Conservation (phyloP, 495 filamentous ascomycete genomes). For the Tuber borchii region DNA sequence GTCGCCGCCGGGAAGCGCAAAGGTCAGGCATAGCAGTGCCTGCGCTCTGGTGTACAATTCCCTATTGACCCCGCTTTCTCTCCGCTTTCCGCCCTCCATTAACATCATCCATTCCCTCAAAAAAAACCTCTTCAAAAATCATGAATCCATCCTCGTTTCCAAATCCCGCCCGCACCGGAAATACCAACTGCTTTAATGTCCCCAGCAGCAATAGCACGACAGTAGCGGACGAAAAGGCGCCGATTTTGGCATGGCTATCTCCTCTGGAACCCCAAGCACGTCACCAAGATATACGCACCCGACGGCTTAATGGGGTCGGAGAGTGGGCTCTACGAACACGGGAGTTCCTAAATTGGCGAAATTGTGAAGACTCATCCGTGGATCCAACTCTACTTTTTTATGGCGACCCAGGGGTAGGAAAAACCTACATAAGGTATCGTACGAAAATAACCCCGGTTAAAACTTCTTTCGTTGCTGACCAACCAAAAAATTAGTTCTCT, state of each 20-base stretch:
- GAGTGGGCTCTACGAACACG: neutral
- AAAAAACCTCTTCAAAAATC: neutral
- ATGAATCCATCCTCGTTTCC: neutral
- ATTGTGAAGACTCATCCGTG: constrained; percentile 5
- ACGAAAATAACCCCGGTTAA: neutral
- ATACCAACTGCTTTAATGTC: neutral
- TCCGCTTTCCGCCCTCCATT: neutral
- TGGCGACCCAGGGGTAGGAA: neutral
- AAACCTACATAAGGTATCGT: neutral
- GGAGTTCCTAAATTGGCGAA: neutral
- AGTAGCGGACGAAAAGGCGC: neutral
- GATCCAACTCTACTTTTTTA: neutral
- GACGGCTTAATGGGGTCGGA: neutral
- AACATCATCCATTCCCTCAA: neutral
- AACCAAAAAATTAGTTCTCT: neutral
- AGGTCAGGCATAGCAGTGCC: neutral
- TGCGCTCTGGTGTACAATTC: neutral
- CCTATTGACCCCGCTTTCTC: neutral
- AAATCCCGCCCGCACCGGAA: neutral
- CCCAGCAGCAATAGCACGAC: neutral
- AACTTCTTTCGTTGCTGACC: neutral
- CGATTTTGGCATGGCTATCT: neutral
- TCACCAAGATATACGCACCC: neutral
- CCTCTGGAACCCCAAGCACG: neutral
- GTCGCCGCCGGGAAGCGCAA: neutral